Base-by-base conservation (phyloP, 371 early-diverging fungal genomes). In the Scutellospora calospora region DNA sequence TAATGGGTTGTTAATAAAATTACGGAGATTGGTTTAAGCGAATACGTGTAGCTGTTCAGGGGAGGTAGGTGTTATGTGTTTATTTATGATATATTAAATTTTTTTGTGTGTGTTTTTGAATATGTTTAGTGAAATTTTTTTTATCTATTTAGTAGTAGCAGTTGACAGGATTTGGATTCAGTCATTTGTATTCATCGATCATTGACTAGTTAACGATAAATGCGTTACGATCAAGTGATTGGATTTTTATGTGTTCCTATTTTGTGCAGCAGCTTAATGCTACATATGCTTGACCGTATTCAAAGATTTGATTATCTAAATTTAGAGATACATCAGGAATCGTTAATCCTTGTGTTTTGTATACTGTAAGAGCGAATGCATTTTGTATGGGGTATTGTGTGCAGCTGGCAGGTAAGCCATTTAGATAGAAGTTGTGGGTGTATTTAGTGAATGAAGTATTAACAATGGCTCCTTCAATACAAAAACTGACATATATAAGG, bases 311-410 rank as follows among this genome's bases (percentile, higher is more conserved):
- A 38, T 29, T 9, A 66, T 66, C 66, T 20, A 33, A 22, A 20
- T 3, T n/a, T 31, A 68, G 35, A 31, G 68, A 68, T 31, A 68
- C 33, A 35, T 41, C 38, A 16, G 66, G 66, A 27, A 66, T 27
- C 5, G 66, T 66, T 66, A 66, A 66, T 18, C 66, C 66, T 29
- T 66, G 66, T 12, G 29, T 45, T 68, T 68, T 38, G 33, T 68
- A 33, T 31, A 68, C 68, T 20, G 33, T 68, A 45, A 68, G 68
- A 4, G 66, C 66, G 31, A 66, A 66, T 8, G 38, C 14, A 66
- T 66, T 66, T 29, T 29, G 25, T 33, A 66, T 27, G 14, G 66
- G 66, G 31, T 27, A 66, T 33, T 66, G 66, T 31, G 20, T 27
- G n/a, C 29, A 6, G 3, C 38, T 16, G n/a, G 66, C n/a, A 9